Percentiles rank a stretch among this genome's conserved stretches.
These are phyloP conservation scores for Aspergillus tubingensis DNA, from an alignment of 2,329 filamentous ascomycete species.

Conservation along the genomic window DNA sequence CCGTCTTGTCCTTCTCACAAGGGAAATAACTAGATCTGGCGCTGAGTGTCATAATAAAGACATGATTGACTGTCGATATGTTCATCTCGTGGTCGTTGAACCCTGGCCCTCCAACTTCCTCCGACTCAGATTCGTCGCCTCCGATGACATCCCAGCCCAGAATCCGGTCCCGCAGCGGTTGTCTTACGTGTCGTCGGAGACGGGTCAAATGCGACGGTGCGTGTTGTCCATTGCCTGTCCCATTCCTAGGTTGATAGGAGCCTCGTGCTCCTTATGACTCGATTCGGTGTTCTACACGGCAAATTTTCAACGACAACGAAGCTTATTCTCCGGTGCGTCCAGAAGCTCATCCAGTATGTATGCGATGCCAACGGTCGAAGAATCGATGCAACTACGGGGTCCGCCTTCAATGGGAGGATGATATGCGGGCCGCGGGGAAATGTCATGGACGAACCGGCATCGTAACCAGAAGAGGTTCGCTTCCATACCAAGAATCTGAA, in stretches of 20 bases:
- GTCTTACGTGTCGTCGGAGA: slow-evolving; percentile 10
- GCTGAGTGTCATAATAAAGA: background rate
- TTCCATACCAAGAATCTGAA: background rate
- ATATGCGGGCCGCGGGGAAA: slow-evolving; percentile 9
- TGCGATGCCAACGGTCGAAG: slow-evolving; percentile 7
- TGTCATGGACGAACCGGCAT: slow-evolving; percentile 11
- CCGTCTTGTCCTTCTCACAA: background rate
- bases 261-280: too few relatives aligned
- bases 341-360: slow-evolving; percentile 8
- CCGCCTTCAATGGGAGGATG: slow-evolving; percentile 11
- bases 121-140: background rate
- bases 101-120: background rate
- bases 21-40: background rate
- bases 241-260: background rate
- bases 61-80: background rate
- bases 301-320: background rate
- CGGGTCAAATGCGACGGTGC: slow-evolving; percentile 12
- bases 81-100: slow-evolving; percentile 7
- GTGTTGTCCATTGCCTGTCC: background rate
- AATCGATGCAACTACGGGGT: slow-evolving; percentile 6
- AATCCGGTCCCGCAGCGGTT: slow-evolving; percentile 7
- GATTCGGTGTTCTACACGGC: background rate
- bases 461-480: background rate
- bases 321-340: background rate
- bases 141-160: background rate